Evolutionary conservation across 305 asterid species (phyloP).

Genomic region (Rubia tinctorum): DNA sequence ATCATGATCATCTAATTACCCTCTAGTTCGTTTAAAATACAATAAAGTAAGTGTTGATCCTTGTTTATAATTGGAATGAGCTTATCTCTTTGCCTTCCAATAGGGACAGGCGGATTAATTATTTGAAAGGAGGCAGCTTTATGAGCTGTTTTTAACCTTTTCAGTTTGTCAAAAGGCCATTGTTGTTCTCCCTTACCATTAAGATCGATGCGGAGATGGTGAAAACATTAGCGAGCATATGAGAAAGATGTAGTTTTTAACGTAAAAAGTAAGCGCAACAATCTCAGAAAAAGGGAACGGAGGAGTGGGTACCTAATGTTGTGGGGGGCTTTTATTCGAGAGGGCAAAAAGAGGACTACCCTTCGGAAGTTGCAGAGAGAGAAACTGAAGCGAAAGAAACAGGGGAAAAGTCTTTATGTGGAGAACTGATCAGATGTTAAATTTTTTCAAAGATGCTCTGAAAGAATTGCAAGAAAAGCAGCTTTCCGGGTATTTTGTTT

Average conservation of each 20-base stretch:
- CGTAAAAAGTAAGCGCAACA: too few relatives aligned
- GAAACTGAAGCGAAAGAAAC: too few relatives aligned
- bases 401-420: conserved; percentile 25
- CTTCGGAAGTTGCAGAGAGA: conserved; percentile 1
- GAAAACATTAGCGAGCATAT: too few relatives aligned
- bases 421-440: conserved; percentile 33
- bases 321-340: too few relatives aligned
- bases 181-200: too few relatives aligned
- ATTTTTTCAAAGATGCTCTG: conserved; percentile 64
- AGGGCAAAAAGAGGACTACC: background rate
- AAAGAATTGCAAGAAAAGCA: conserved; percentile 40
- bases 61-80: conserved; percentile 15
- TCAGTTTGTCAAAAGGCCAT: conserved; percentile 47
- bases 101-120: conserved; percentile 7
- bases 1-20: conserved; percentile 19
- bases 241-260: too few relatives aligned
- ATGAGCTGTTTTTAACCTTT: conserved; percentile 29
- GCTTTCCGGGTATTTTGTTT: conserved; percentile 31
- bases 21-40: conserved; percentile 3
- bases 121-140: conserved; percentile 23
- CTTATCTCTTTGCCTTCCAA: conserved; percentile 5
- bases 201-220: too few relatives aligned
- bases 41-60: conserved; percentile 13
- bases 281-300: too few relatives aligned
- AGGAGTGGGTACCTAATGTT: too few relatives aligned